Base-by-base conservation (phyloP, 1,284 basidiomycete species). In the Trametes polyzona region DNA sequence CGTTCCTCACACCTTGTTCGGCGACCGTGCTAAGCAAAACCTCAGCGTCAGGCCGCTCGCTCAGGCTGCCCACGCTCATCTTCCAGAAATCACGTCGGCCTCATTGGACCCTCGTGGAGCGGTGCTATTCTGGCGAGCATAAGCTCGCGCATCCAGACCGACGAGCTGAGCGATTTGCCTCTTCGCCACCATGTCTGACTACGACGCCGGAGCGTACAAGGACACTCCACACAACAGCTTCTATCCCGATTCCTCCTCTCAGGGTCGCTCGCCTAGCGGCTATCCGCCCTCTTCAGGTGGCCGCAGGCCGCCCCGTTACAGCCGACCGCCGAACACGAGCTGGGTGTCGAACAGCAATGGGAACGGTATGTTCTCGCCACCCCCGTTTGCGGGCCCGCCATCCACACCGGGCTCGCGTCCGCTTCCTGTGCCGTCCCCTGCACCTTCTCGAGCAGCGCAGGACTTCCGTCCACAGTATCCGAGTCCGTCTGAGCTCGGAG, bases 311-410 rank as follows among this genome's bases (percentile, higher is more conserved):
- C 58, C 61, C 11, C 61, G 59, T 23, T 61, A 59, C 42, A 65
- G 55, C 39, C 63, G 59, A 17, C 52, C 46, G 14, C 62, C 61
- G 47, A 61, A 50, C 41, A 57, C 62, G 21, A 67, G 65, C 46
- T 65, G 65, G 63, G 55, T 62, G 10, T 62, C 63, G 8, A 58
- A n/a, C n/a, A n/a, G n/a, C n/a, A n/a, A n/a, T n/a, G n/a, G n/a
- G n/a, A n/a, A 57, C 47, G 58, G 52, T 30, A 41, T 61, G 36
- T 41, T 56, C 23, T 43, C 54, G 17, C 58, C 58, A 21, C 40
- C 52, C 16, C 35, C 52, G 26, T 52, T 47, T 21, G 42, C 49
- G 9, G 37, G 55, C n/a, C 55, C 52, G 29, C 49, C 57, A 9
- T 58, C 63, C 16, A 56, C 55, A 6, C 39, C 32, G 16, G 40